Evolutionary conservation across 345 rosid species (phyloP), one percentile per base, ranked within the genome.

Genomic region (Raphanus sativus): DNA sequence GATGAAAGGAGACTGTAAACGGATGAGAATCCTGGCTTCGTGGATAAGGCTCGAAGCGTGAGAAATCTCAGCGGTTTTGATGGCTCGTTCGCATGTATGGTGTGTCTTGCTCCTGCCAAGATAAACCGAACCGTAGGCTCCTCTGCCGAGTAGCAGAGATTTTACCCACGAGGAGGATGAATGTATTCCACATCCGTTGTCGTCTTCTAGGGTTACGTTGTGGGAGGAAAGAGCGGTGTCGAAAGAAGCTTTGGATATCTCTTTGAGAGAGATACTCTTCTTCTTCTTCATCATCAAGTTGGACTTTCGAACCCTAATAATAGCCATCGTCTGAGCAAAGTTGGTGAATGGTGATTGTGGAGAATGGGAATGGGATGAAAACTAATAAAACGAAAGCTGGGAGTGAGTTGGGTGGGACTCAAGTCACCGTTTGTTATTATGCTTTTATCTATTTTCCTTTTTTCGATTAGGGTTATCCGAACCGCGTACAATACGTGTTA

Each of bases 61-160:
- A 10, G 58, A 56, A 28, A 66, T 3, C 45, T 58, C 71, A 11
- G 78, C 45, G 0, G 26, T 15, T 75, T 75, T 75, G 21, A 75
- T 67, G 1, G 78, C 78, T 8, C 40, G 11, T 6, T 30, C 52
- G 2, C 25, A n/a, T 8, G 50, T 30, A 9, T 15, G 15, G 11
- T 21, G 3, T 7, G n/a, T 17, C 5, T 6, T 1, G 34, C 13
- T 13, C 3, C 15, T 55, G 4, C 6, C 32, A 0, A 74, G 55
- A 4, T 74, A 65, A 15, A 74, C 71, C 2, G 71, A 74, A 26
- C 71, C 77, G 55, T 30, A 74, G 6, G 12, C 6, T 15, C 77
- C 77, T n/a, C 8, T 3, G 0, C 77, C 77, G 40, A 74, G 77
- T n/a, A 74, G 34, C 10, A 25, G n/a, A 34, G 71, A 3, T 34